phyloP scores from a whole-genome alignment of 495 filamentous ascomycete genomes.

The Neurospora tetrasperma region DNA sequence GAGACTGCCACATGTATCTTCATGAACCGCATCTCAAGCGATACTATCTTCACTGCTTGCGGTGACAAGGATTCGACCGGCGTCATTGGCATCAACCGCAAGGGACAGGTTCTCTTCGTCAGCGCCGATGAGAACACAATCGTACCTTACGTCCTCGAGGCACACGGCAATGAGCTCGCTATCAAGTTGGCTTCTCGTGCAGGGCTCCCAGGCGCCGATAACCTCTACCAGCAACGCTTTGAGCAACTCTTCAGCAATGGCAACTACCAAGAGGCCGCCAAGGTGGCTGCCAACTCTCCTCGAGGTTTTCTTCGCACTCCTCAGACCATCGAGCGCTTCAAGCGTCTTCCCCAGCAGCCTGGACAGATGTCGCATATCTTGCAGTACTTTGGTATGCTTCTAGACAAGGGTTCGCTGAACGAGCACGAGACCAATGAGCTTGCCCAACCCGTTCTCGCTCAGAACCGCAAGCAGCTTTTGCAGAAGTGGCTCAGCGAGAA shows the following conservation, averaged over 20 bases:
- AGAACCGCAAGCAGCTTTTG: slow-evolving; percentile 88
- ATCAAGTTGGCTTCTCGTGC: slow-evolving; percentile 93
- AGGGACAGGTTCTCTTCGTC: slow-evolving; percentile 91
- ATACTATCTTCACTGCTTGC: slow-evolving; percentile 95
- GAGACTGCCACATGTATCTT: slow-evolving; percentile 97
- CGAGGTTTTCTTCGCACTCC: slow-evolving; percentile 88
- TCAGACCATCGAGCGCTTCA: slow-evolving; percentile 91
- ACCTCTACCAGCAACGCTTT: slow-evolving; percentile 88
- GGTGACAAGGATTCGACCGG: slow-evolving; percentile 74
- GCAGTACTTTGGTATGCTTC: slow-evolving; percentile 93
- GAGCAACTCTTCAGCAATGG: slow-evolving; percentile 67
- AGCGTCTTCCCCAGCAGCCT: slow-evolving; percentile 62
- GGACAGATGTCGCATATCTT: slow-evolving; percentile 85
- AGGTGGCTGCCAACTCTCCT: slow-evolving; percentile 91
- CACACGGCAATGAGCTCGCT: slow-evolving; percentile 81
- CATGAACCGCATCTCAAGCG: slow-evolving; percentile 99
- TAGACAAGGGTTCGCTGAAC: slow-evolving; percentile 91
- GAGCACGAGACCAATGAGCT: slow-evolving; percentile 89
- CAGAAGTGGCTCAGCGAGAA: slow-evolving; percentile 97
- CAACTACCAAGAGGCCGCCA: slow-evolving; percentile 80
- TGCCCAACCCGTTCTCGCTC: slow-evolving; percentile 79
- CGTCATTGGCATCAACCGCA: slow-evolving; percentile 91
- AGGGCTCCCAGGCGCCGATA: slow-evolving; percentile 88
- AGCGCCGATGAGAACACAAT: slow-evolving; percentile 83
- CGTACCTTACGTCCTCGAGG: slow-evolving; percentile 88